Percentiles rank a stretch among this genome's conserved stretches.
Conservation (phyloP, 2,329 filamentous ascomycete species). For the Seiridium unicorne region DNA sequence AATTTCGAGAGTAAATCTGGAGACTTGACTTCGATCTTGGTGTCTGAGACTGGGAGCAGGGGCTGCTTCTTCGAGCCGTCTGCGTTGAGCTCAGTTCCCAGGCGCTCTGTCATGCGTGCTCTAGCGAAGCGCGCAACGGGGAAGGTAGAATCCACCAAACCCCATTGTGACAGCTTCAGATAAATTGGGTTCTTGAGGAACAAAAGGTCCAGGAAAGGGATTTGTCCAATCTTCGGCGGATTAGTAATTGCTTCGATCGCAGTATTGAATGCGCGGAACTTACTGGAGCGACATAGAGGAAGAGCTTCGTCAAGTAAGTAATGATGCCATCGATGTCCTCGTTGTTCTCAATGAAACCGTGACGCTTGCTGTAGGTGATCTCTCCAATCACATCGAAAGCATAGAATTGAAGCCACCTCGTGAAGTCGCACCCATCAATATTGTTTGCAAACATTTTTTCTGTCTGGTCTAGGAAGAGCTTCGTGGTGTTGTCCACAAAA, state of each 20-base stretch:
- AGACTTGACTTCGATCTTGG: slow-evolving; percentile 38
- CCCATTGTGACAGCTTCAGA: slow-evolving; percentile 65
- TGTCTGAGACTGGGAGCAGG: slow-evolving; percentile 31
- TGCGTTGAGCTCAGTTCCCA: slow-evolving; percentile 39
- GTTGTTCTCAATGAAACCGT: slow-evolving; percentile 74
- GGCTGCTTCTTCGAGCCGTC: slow-evolving; percentile 29
- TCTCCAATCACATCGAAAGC: slow-evolving; percentile 81
- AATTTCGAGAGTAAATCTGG: slow-evolving; percentile 71
- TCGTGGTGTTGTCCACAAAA: slow-evolving; percentile 73
- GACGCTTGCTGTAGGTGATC: slow-evolving; percentile 71
- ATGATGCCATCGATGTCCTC: slow-evolving; percentile 76
- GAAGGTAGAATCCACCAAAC: slow-evolving; percentile 66
- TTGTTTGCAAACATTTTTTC: slow-evolving; percentile 51
- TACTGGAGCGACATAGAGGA: slow-evolving; percentile 71
- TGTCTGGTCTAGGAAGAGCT: slow-evolving; percentile 66
- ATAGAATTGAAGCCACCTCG: slow-evolving; percentile 75
- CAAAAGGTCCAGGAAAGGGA: slow-evolving; percentile 67
- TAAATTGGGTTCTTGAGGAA: slow-evolving; percentile 75
- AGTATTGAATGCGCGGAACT: slow-evolving; percentile 16
- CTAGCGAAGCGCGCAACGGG: slow-evolving; percentile 72
- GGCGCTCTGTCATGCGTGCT: slow-evolving; percentile 64
- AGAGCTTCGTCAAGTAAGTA: slow-evolving; percentile 59
- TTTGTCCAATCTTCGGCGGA: slow-evolving; percentile 63
- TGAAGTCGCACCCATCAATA: slow-evolving; percentile 57
- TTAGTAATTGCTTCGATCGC: not conserved